Evolutionary conservation across 352 stramenopile genomes (phyloP).

Genomic region (Pythium scleroteichum): DNA sequence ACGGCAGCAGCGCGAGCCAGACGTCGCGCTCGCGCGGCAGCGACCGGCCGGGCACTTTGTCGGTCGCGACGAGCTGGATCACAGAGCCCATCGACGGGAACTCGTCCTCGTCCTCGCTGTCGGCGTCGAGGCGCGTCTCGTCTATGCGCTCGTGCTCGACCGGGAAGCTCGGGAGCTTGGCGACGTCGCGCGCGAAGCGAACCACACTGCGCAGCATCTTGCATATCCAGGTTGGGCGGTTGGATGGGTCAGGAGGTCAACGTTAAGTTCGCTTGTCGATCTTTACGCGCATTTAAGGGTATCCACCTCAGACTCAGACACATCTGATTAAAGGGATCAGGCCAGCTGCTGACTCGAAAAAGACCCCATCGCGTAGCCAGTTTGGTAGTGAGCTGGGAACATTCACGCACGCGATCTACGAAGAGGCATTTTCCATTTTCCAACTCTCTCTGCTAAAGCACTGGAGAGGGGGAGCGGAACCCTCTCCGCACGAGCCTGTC

Average conservation of each 20-base stretch:
- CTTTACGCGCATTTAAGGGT: no score
- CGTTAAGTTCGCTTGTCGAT: background rate
- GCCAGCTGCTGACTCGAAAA: no score
- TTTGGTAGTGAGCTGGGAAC: no score
- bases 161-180: conserved; percentile 5
- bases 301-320: no score
- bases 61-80: conserved; percentile 15
- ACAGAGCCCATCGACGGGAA: background rate
- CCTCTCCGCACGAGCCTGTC: no score
- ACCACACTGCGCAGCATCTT: background rate
- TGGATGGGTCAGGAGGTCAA: background rate
- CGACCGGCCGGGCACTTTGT: conserved; percentile 1
- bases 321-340: no score
- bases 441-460: no score
- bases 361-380: no score
- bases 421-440: no score
- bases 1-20: conserved; percentile 18
- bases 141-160: background rate
- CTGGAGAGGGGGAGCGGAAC: no score
- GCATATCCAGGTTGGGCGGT: background rate
- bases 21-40: background rate
- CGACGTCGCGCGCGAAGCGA: conserved; percentile 4
- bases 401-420: no score
- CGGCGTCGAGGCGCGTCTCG: background rate
- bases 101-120: conserved; percentile 1